Evolutionary conservation across 176 grass and related monocot genomes (phyloP).

Genomic region (Triticum urartu): DNA sequence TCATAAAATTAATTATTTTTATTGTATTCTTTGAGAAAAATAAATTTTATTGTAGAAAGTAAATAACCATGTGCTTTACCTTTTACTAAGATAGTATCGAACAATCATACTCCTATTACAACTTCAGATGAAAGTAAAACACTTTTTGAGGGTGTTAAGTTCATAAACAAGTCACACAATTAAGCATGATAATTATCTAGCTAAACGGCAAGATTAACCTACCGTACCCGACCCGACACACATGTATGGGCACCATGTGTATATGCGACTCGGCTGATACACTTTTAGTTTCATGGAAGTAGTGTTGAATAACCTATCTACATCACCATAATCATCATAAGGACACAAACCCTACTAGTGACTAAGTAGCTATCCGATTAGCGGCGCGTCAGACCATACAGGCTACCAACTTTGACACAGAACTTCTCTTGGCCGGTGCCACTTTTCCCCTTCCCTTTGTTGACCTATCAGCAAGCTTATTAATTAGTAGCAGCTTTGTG

Average conservation of each 20-base stretch:
- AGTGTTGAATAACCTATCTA: not conserved
- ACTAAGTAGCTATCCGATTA: slow-evolving; percentile 2
- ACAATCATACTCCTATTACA: no score
- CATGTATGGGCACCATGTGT: not conserved
- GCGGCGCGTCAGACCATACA: slow-evolving; percentile 19
- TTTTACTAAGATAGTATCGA: not conserved
- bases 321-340: not conserved
- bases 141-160: not conserved
- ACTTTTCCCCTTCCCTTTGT: slow-evolving; percentile 1
- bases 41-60: no score
- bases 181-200: not conserved
- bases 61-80: not conserved
- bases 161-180: not conserved
- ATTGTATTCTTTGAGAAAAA: no score
- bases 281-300: not conserved
- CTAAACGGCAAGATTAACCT: not conserved
- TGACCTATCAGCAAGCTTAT: slow-evolving; percentile 13
- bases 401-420: not conserved
- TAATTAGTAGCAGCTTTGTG: not conserved
- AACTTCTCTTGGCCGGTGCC: slow-evolving; percentile 19
- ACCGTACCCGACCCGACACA: not conserved
- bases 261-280: not conserved
- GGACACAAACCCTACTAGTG: not conserved
- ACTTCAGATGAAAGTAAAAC: no score
- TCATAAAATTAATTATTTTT: not conserved